A percentile compares a stretch with the other conserved stretches of the same genome.
Conservation (phyloP, 2,329 filamentous ascomycete species). For the Volutella citrinella region DNA sequence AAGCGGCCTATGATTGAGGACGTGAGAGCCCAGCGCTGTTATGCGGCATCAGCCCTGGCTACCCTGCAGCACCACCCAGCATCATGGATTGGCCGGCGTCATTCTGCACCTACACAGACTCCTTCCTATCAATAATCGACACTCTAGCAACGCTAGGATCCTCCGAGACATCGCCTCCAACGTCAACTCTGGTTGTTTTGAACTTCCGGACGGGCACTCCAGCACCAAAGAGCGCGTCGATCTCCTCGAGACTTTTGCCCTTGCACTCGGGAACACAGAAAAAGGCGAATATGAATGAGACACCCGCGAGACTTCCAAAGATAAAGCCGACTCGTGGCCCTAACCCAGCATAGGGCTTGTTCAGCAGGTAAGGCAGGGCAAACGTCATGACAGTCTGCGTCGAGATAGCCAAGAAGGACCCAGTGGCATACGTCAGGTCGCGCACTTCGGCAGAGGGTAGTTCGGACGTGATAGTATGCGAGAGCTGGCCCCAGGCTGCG, state of each 20-base stretch:
- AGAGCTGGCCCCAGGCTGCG: slow-evolving; percentile 32
- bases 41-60: too few species aligned
- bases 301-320: slow-evolving; percentile 11
- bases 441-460: slow-evolving; percentile 29
- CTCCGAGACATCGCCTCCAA: too few species aligned
- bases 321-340: slow-evolving; percentile 22
- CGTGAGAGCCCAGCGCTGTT: too few species aligned
- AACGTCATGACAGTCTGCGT: slow-evolving; percentile 22
- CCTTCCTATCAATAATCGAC: too few species aligned
- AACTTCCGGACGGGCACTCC: slow-evolving; percentile 18
- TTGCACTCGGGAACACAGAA: slow-evolving; percentile 20
- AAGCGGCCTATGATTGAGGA: too few species aligned
- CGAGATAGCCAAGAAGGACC: slow-evolving; percentile 19
- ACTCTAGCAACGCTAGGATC: too few species aligned
- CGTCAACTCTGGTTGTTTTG: slow-evolving; percentile 8
- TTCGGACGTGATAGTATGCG: slow-evolving; percentile 34
- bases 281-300: slow-evolving; percentile 13
- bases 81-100: too few species aligned
- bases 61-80: too few species aligned
- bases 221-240: slow-evolving; percentile 22
- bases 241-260: slow-evolving; percentile 18
- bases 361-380: slow-evolving; percentile 35
- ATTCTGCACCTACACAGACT: too few species aligned
- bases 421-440: slow-evolving; percentile 30
- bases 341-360: slow-evolving; percentile 32